phyloP scores from a whole-genome alignment of 768 basidiomycete genomes.

The Psilocybe cyanescens region DNA sequence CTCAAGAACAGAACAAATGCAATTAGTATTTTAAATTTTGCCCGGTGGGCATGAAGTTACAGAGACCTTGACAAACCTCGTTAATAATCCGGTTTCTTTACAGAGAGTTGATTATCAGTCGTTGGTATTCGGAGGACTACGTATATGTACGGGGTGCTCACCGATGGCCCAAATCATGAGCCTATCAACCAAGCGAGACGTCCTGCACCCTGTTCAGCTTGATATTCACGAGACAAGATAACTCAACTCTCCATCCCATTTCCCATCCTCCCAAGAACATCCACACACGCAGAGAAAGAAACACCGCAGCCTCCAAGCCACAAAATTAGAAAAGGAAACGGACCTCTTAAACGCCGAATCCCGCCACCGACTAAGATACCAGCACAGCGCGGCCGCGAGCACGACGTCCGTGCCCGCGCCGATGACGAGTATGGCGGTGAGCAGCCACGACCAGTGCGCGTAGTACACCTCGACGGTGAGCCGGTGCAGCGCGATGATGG shows the following conservation, averaged over 20 bases:
- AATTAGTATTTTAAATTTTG: not conserved
- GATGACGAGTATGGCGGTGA: conserved; percentile 20
- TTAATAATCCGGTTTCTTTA: conserved; percentile 3
- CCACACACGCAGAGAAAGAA: too few relatives aligned
- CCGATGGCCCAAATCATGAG: conserved; percentile 20
- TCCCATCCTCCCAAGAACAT: too few relatives aligned
- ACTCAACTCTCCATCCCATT: too few relatives aligned
- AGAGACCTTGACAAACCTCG: not conserved
- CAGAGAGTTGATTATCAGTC: not conserved
- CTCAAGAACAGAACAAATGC: not conserved
- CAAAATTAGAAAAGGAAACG: not conserved
- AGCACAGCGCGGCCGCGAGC: conserved; percentile 22
- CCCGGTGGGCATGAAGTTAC: not conserved
- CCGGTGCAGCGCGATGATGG: conserved; percentile 16
- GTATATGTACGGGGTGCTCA: not conserved
- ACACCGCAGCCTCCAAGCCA: not conserved
- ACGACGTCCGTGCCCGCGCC: conserved; percentile 22
- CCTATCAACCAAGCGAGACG: conserved; percentile 7
- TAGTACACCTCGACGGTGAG: conserved; percentile 18
- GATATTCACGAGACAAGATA: too few relatives aligned
- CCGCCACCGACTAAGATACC: conserved; percentile 19
- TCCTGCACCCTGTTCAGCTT: not conserved
- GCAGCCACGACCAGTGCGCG: conserved; percentile 19
- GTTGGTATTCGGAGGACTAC: too few relatives aligned
- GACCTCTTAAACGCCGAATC: conserved; percentile 15